A percentile compares a stretch with the other conserved stretches of the same genome.
Conservation (phyloP, 306 rosid species). For the Begonia masoniana region DNA sequence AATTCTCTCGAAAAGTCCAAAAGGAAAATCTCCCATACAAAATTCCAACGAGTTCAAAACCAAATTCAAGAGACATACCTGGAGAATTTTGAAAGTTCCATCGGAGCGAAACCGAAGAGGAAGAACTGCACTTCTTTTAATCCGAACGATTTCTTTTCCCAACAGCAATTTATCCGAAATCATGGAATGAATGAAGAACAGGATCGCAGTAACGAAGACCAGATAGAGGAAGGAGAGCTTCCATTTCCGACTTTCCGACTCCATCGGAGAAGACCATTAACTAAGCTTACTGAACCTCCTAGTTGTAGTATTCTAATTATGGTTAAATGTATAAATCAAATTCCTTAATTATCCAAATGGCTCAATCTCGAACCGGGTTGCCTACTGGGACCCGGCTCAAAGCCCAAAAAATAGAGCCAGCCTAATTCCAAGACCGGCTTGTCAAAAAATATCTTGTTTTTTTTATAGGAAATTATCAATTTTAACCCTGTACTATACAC, state of each 20-base stretch:
- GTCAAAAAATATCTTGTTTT: too few relatives aligned
- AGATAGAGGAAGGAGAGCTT: constrained; percentile 31
- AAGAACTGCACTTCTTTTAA: constrained; percentile 41
- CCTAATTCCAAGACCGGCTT: too few relatives aligned
- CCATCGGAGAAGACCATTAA: constrained; percentile 5
- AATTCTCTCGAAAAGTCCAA: not conserved
- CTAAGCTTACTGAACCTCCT: not conserved
- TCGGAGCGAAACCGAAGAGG: constrained; percentile 76
- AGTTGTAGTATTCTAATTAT: not conserved
- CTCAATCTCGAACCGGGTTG: too few relatives aligned
- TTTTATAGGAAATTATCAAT: too few relatives aligned
- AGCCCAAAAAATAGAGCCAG: too few relatives aligned
- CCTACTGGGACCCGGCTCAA: too few relatives aligned
- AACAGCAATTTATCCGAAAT: constrained; percentile 21
- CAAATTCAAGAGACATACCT: constrained; percentile 18
- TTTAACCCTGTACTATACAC: too few relatives aligned
- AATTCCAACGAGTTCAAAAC: not conserved
- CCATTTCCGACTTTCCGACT: constrained; percentile 16
- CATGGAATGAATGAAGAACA: constrained; percentile 23
- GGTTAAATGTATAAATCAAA: too few relatives aligned
- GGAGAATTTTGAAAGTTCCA: constrained; percentile 87
- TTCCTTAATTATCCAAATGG: too few relatives aligned
- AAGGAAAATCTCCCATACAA: not conserved
- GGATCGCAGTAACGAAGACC: constrained; percentile 9
- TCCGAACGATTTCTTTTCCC: constrained; percentile 24